Conservation (phyloP, 345 rosid species). For the Streptanthus diversifolius region DNA sequence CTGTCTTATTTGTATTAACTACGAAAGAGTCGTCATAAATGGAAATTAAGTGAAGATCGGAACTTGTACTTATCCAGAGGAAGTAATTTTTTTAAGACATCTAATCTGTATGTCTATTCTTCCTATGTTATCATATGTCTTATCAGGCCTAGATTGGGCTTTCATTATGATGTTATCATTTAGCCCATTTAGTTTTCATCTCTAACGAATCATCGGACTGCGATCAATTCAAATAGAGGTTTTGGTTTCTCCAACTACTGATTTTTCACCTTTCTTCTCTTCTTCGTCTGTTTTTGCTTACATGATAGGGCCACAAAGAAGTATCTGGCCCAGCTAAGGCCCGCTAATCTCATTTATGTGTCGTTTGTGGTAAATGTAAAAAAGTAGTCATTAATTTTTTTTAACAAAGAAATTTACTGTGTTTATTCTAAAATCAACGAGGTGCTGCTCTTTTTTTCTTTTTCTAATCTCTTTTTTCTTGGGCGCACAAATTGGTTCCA, state of each 20-base stretch:
- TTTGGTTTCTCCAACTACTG: not conserved
- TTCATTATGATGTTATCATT: not conserved
- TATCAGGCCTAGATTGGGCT: not conserved
- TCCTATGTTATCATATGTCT: not conserved
- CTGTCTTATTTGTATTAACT: not conserved
- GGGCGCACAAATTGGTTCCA: conserved; percentile 35
- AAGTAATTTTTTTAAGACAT: not conserved
- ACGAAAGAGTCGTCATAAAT: not conserved
- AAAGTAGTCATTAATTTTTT: not conserved
- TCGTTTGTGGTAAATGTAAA: too few species aligned
- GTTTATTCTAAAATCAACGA: not conserved
- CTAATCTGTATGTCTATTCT: not conserved
- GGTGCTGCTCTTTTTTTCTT: not conserved
- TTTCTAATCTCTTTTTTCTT: not conserved
- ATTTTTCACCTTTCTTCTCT: not conserved
- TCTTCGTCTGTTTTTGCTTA: not conserved
- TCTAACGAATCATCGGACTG: not conserved
- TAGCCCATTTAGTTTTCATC: not conserved
- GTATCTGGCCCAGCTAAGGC: not conserved
- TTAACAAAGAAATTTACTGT: not conserved
- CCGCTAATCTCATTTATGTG: not conserved
- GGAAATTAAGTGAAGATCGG: not conserved
- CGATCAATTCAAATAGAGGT: not conserved
- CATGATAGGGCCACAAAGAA: not conserved
- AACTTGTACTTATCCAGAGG: not conserved